A percentile compares a stretch with the other conserved stretches of the same genome.
phyloP scores from a whole-genome alignment of 2,329 filamentous ascomycete species.

The Fusarium anthophilum region DNA sequence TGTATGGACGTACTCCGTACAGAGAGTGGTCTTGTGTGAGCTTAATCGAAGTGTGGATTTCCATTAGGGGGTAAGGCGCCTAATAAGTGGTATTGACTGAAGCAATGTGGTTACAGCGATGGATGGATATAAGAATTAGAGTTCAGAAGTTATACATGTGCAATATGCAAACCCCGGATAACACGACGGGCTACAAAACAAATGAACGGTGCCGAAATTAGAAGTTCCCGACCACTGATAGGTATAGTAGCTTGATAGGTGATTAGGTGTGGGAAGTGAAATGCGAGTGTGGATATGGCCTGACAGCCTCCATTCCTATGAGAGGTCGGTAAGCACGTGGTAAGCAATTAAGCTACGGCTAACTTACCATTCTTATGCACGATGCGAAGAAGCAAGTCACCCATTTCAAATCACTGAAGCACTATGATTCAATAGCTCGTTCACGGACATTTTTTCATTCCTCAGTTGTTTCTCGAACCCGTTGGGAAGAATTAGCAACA shows the following conservation, averaged over 20 bases:
- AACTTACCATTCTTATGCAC: background rate
- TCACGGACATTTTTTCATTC: background rate
- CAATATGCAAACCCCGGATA: background rate
- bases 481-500: background rate
- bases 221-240: background rate
- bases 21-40: background rate
- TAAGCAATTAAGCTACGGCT: background rate
- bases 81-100: background rate
- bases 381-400: background rate
- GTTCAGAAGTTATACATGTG: background rate
- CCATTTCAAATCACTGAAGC: background rate
- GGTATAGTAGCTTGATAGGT: background rate
- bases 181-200: background rate
- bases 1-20: background rate
- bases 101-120: background rate
- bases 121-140: background rate
- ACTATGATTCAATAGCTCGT: background rate
- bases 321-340: background rate
- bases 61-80: background rate
- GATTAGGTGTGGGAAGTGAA: background rate
- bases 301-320: slow-evolving; percentile 6
- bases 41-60: background rate
- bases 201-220: slow-evolving; percentile 7
- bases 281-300: background rate
- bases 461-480: background rate